These are phyloP conservation scores for Theileria annulata DNA, from an alignment of 169 alveolate genomes.

Conservation along the genomic window DNA sequence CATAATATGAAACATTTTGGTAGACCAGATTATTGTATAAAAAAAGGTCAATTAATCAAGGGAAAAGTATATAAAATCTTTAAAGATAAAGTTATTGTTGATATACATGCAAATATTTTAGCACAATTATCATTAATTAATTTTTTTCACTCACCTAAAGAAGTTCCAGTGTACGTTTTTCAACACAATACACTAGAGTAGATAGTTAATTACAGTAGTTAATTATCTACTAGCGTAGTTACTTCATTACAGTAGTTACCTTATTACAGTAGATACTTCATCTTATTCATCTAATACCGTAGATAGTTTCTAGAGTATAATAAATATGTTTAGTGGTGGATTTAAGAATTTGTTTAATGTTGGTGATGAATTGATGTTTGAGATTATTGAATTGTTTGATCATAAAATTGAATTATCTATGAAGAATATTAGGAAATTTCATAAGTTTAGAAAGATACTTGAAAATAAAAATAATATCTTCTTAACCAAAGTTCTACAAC, in stretches of 20 bases:
- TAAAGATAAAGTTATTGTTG: constrained; percentile 31
- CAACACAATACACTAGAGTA: too few species aligned
- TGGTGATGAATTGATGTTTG: constrained; percentile 62
- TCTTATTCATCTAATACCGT: too few species aligned
- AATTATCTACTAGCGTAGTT: too few species aligned
- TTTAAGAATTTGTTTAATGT: constrained; percentile 22
- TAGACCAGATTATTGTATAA: constrained; percentile 37
- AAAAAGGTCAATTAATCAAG: constrained; percentile 50
- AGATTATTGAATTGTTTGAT: constrained; percentile 34
- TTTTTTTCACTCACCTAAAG: constrained; percentile 27
- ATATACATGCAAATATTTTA: constrained; percentile 38
- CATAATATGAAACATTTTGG: constrained; percentile 63
- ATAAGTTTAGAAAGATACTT: constrained; percentile 32
- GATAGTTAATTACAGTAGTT: neutral
- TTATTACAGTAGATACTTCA: too few species aligned
- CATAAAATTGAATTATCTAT: constrained; percentile 43
- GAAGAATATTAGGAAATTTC: constrained; percentile 30
- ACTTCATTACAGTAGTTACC: too few species aligned
- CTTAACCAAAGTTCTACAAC: constrained; percentile 37
- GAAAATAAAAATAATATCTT: constrained; percentile 28
- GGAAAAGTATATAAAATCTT: constrained; percentile 48
- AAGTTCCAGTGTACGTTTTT: constrained; percentile 49
- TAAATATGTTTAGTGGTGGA: constrained; percentile 55
- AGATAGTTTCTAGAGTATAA: too few species aligned
- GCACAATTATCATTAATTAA: constrained; percentile 32